Evolutionary conservation across 2,329 filamentous ascomycete genomes (phyloP), one percentile per base, ranked within the genome.

Genomic region (Zopfia rhizophila): DNA sequence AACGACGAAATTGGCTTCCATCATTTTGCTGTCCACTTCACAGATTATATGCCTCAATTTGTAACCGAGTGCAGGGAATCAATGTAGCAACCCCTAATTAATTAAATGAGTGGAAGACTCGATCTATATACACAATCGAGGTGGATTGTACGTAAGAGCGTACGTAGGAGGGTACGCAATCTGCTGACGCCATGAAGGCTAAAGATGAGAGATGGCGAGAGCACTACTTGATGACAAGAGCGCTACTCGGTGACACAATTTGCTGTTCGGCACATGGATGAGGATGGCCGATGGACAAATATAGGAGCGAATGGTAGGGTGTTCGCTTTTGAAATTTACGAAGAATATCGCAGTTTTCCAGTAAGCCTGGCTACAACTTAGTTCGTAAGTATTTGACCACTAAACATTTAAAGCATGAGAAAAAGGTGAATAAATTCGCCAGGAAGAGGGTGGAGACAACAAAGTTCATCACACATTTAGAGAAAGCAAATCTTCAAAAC

Each of bases 261-360:
- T 38, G 38, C 38, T 3, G 35, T 48, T 6, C 45, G 24, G 11
- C 38, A 43, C 16, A 38, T 48, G 27, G 33, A 47, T 22, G 23
- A 37, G 11, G 19, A 36, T 16, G 41, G 41, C 4, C 23, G 31
- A 25, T 27, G n/a, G 17, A 38, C 39, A 10, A 28, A 25, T 7
- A 29, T 32, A 32, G 45, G 45, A 8, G 32, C 45, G 18, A 32
- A 43, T 35, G 45, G 45, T 3, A 38, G 22, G 29, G 45, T 48
- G 1, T 48, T 38, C 23, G 16, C 31, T 6, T 48, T 48, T 19
- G 29, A 48, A 16, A 48, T 48, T 7, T 23, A 38, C 16, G 24
- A 21, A 3, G 39, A 38, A 13, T 48, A 48, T 24, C 17, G 25
- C 5, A 48, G 39, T 17, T 44, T 48, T 27, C 24, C 23, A 4